These are phyloP conservation scores for Abelmoschus esculentus DNA, from an alignment of 345 rosid species.

Conservation along the genomic window DNA sequence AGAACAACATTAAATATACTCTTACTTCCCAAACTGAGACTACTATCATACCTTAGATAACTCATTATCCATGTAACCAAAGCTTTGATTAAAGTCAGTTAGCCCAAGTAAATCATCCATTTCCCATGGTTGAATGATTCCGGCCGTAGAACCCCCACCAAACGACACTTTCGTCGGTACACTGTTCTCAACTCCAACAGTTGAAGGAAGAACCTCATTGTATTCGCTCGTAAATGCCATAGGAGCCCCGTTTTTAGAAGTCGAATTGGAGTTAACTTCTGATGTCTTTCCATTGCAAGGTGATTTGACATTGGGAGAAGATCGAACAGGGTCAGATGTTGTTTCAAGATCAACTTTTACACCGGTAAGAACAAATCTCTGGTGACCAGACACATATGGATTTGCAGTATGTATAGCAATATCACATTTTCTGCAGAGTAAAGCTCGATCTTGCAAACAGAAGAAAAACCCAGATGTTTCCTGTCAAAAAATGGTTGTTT, in stretches of 20 bases:
- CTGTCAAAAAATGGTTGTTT: conserved; percentile 28
- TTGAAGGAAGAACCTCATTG: conserved; percentile 28
- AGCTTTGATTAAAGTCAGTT: conserved; percentile 52
- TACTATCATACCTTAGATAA: conserved; percentile 64
- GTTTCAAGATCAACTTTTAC: conserved; percentile 82
- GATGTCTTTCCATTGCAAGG: conserved; percentile 33
- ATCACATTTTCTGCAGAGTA: conserved; percentile 93
- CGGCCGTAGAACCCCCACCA: conserved; percentile 50
- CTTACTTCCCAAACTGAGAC: not conserved
- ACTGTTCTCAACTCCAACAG: conserved; percentile 23
- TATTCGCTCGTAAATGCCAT: conserved; percentile 24
- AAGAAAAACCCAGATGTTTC: conserved; percentile 91
- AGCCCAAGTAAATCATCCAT: conserved; percentile 66
- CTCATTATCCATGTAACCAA: conserved; percentile 57
- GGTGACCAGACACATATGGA: conserved; percentile 68
- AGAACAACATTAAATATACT: not conserved
- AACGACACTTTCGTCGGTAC: conserved; percentile 31
- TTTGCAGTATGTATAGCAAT: conserved; percentile 72
- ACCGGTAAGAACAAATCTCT: conserved; percentile 89
- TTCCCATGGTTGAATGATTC: conserved; percentile 69
- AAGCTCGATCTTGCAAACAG: conserved; percentile 89
- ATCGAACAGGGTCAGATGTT: conserved; percentile 31
- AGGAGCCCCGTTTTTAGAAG: conserved; percentile 23
- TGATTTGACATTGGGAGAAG: conserved; percentile 47
- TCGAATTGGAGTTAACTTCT: conserved; percentile 29